Base-by-base conservation (phyloP, 257 asterid species). In the Galeopsis tetrahit region DNA sequence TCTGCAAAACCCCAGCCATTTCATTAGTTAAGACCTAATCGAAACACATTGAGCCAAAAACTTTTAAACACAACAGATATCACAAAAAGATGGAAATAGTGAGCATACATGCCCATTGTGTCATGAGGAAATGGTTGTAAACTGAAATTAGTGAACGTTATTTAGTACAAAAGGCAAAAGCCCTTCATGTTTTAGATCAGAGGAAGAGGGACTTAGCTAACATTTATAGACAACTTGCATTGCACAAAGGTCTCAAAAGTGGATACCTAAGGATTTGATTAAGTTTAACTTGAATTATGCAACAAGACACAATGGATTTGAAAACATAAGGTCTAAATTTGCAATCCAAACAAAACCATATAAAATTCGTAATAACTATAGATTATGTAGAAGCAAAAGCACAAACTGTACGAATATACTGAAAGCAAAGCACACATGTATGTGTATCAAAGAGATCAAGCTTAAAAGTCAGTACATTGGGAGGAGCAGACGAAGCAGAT, bases 401-500 rank as follows among this genome's bases (percentile, higher is more conserved):
- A 60, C 8, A 36, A 66, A 63, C 36, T 15, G 53, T 51, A 61
- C 42, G 36, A 40, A 58, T 11, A 49, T n/a, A 55, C 56, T 46
- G 10, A 43, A n/a, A 44, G 31, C 2, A 15, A 67, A 21, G 51
- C 32, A 55, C 49, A 75, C 35, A 76, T 33, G 43, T 38, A 63
- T 28, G 14, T 5, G 1, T 10, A 33, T 11, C 42, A 40, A 60
- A 66, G 70, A 72, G 66, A 77, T 66, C 42, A 60, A 74, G 85
- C 38, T 36, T 35, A 71, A 69, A 2, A 75, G 70, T 48, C 13
- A 72, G 64, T 94, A 94, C 99, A 74, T 58, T 86, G 66, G 89
- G 86, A 73, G 95, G 89, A 78, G 90, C 88, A 81, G 88, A 85
- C 7, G 97, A 84, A 75, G 84, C 63, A 74, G 99, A 65, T 76